Base-by-base conservation (phyloP, 495 filamentous ascomycete genomes). In the Daldinia caldariorum region DNA sequence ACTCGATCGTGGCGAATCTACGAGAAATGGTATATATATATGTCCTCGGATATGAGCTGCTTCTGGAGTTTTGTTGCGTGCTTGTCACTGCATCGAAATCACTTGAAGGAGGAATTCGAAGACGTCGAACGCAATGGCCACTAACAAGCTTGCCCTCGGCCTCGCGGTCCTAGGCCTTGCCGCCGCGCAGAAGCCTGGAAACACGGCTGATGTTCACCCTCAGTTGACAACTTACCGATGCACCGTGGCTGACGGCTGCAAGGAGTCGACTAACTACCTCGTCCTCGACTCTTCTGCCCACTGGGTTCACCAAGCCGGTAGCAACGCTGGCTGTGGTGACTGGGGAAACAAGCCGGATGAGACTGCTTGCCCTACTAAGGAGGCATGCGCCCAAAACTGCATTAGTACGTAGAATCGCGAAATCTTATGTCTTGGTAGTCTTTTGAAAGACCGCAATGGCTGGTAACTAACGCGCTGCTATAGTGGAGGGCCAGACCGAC, bases 261-360 rank as follows among this genome's bases (percentile, higher is more conserved):
- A 74, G 39, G 78, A 72, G 39, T 66, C 80, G 55, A 74, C 77
- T n/a, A 83, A 80, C 51, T 77, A 76, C 22, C 73, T 88, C 34
- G 85, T 86, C 9, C 71, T 85, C 14, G 86, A 89, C 69, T 77
- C 80, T 34, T 74, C 80, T 12, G 77, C 82, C 53, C 86, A 85
- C 41, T 76, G 73, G 58, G 74, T 89, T 60, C 83, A 88, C 75
- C 69, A 80, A 63, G 66, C 71, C 26, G 74, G 75, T 58, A 74
- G 72, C 74, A 68, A 73, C 58, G 76, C 62, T 6, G 69, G 76
- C 55, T 82, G 77, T 57, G 80, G 79, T 68, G 74, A 78, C 63
- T 82, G 80, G 58, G 79, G 81, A 37, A 78, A 71, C 51, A 80
- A 79, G 13, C 74, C 86, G 3, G 82, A 83, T 74, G 38, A 73